Base-by-base conservation (phyloP, 805 yeast genomes). In the Vanderwaltozyma polyspora region DNA sequence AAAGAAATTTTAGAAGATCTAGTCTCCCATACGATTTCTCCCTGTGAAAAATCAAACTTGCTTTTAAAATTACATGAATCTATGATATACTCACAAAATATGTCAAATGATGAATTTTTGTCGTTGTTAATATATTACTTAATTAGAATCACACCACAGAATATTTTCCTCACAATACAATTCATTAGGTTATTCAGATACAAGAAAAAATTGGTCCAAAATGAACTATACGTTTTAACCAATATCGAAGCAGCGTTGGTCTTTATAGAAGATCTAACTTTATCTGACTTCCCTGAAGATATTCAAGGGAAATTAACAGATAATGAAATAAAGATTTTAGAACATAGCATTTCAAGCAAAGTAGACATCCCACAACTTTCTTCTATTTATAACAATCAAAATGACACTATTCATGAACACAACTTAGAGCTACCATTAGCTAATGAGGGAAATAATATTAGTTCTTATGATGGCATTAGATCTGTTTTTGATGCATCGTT, bases 241-340 rank as follows among this genome's bases (percentile, higher is more conserved):
- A 57, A 57, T 38, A 36, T 55, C 8, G 60, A 55, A 25, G 62
- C 60, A 2, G 57, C 60, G 2, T 37, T 57, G 11, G 45, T 45
- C n/a, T 57, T 54, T 31, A 41, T 57, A n/a, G 59, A 52, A 26
- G 51, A 52, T 3, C 39, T 56, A 15, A 50, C 53, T 11, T 22
- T 40, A 4, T 21, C 19, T 17, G 57, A 53, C 32, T 44, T 52
- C 28, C 43, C 59, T 3, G 32, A 42, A 7, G 31, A 35, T 8
- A 19, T 13, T 16, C 40, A 42, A 29, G 43, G 38, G 12, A 39
- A 45, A 18, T 29, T 55, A 16, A 19, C 43, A 3, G 16, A 27
- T 9, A 33, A 34, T 3, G 51, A 49, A 22, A 36, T 25, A 25
- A 32, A 37, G 6, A 15, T 44, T 8, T 38, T 55, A 3, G 46